phyloP scores from a whole-genome alignment of 495 filamentous ascomycete genomes.

The Filosporella fistucella region DNA sequence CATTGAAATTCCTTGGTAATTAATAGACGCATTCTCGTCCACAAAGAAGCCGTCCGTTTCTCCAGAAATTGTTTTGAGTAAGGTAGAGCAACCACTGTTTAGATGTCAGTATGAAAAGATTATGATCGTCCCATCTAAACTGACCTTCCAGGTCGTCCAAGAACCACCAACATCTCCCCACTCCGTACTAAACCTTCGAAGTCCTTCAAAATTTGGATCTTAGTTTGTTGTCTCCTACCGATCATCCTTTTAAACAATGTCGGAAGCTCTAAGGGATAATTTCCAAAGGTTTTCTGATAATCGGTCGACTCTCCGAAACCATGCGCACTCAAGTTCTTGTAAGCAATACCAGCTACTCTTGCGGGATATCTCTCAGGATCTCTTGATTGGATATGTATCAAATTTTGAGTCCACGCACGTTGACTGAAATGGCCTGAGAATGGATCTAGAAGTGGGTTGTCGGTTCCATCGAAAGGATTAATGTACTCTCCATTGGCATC shows the following conservation, averaged over 20 bases:
- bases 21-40: conserved; percentile 59
- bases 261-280: conserved; percentile 53
- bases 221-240: conserved; percentile 39
- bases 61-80: conserved; percentile 75
- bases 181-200: conserved; percentile 73
- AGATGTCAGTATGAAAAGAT: no score
- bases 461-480: conserved; percentile 20
- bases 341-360: conserved; percentile 44
- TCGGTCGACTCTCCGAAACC: conserved; percentile 74
- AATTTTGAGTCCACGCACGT: conserved; percentile 49
- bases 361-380: conserved; percentile 38
- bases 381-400: conserved; percentile 38
- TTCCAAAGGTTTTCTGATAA: conserved; percentile 72
- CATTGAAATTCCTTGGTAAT: conserved; percentile 65
- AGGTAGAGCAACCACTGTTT: conserved; percentile 75
- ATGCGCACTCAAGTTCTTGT: conserved; percentile 62
- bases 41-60: conserved; percentile 70
- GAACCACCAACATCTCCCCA: conserved; percentile 77
- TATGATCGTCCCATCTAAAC: no score
- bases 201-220: conserved; percentile 72
- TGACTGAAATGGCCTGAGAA: conserved; percentile 46
- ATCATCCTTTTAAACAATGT: conserved; percentile 38
- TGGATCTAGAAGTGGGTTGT: conserved; percentile 34
- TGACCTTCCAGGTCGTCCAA: conserved; percentile 75
- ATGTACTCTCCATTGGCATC: conserved; percentile 10